Evolutionary conservation across 306 rosid genomes (phyloP).

Genomic region (Calophaca sinica): DNA sequence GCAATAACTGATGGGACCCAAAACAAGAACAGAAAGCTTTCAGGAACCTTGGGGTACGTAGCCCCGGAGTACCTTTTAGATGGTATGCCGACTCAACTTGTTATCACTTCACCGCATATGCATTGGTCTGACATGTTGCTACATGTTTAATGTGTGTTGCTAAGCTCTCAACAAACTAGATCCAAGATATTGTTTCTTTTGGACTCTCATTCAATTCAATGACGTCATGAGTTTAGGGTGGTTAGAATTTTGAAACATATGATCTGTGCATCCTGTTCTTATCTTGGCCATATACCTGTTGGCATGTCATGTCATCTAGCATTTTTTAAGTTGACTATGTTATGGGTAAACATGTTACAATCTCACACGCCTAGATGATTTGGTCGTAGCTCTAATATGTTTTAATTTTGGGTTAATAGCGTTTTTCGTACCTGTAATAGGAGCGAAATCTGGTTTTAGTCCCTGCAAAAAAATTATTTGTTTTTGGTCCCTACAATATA

Average conservation of each 20-base stretch:
- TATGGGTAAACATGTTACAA: conserved; percentile 7
- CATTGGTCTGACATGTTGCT: conserved; percentile 37
- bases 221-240: conserved; percentile 42
- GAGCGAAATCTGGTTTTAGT: no score
- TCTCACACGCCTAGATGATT: no score
- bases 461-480: no score
- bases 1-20: conserved; percentile 85
- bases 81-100: conserved; percentile 66
- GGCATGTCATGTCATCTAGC: conserved; percentile 7
- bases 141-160: conserved; percentile 23
- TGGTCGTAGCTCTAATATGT: no score
- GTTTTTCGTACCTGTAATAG: no score
- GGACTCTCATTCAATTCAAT: conserved; percentile 45
- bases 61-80: conserved; percentile 98
- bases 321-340: conserved; percentile 35
- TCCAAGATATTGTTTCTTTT: conserved; percentile 46
- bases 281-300: conserved; percentile 49
- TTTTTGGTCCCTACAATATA: no score
- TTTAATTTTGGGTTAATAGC: no score
- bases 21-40: conserved; percentile 80
- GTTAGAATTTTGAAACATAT: conserved; percentile 43
- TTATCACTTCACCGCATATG: conserved; percentile 40
- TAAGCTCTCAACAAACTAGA: conserved; percentile 45
- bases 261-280: conserved; percentile 40
- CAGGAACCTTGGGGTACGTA: conserved; percentile 91